Base-by-base conservation (phyloP, 2,329 filamentous ascomycete genomes). In the Lasiodiplodia hormozganensis region DNA sequence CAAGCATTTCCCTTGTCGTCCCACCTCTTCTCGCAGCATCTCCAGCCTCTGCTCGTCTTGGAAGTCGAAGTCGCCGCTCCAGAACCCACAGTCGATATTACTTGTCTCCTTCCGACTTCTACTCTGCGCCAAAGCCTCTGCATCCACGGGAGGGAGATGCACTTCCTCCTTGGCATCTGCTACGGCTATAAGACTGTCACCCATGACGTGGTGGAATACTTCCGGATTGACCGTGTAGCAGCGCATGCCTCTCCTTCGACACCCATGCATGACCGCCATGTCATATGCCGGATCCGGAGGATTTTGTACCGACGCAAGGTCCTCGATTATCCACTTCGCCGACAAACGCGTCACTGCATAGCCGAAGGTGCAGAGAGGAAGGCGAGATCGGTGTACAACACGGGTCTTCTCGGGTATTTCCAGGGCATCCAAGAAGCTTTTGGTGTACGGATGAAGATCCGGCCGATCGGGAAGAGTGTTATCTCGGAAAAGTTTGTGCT, bases 171-270 rank as follows among this genome's bases (percentile, higher is more conserved):
- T 73, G 6, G 74, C 71, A 54, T 74, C 70, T 11, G 72, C 72
- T 3, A 65, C 62, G 10, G 78, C 80, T 25, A 83, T 81, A 64
- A 80, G 74, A 28, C 76, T 79, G 34, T 72, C 73, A 0, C 78
- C 78, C 11, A 78, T 77, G 75, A 81, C 77, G 68, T 83, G 81
- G 65, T 82, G 81, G 70, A 83, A 82, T 0, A 83, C 73, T 68
- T 83, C 81, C 0, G 81, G 80, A 67, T 82, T 82, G 18, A 80
- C 72, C 2, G 78, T 81, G 76, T 78, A 82, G 73, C 81, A 83
- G 47, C 77, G 76, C 11, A 82, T 73, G 2, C 80, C 80, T 23
- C 49, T 25, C 11, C 79, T 76, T 3, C 78, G 71, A 70, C 80
- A 82, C 18, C 76, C 78, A 57, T 78, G 74, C 21, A 81, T 73